Conservation (phyloP, 1,139 yeast genomes). For the Sugiyamaella pinicola region DNA sequence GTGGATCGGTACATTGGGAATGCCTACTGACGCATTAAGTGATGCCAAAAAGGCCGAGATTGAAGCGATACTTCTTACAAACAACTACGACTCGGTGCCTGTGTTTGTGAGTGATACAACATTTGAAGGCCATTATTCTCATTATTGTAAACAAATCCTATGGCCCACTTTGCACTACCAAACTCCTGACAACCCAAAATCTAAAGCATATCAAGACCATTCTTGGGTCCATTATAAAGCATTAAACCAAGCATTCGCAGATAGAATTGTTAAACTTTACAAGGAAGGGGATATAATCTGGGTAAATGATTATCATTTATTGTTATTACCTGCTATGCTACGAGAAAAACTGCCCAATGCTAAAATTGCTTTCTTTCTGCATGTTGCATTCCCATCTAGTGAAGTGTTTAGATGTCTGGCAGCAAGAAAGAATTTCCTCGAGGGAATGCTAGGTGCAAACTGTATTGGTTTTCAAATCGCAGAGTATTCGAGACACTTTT, state of each 20-base stretch:
- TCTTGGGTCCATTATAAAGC: conserved; percentile 85
- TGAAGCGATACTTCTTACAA: conserved; percentile 31
- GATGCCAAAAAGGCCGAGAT: conserved; percentile 55
- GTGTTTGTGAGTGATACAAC: conserved; percentile 76
- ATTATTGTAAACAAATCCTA: conserved; percentile 87
- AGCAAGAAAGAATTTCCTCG: conserved; percentile 71
- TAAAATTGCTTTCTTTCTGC: conserved; percentile 87
- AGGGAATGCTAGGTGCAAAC: conserved; percentile 89
- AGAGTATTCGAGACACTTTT: conserved; percentile 90
- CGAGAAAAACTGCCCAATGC: conserved; percentile 77
- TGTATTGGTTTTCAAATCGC: conserved; percentile 86
- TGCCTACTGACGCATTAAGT: conserved; percentile 85
- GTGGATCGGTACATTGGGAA: conserved; percentile 91
- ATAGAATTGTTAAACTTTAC: conserved; percentile 66
- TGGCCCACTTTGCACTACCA: conserved; percentile 98
- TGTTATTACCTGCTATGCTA: conserved; percentile 84
- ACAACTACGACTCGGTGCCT: conserved; percentile 60
- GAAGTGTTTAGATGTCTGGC: conserved; percentile 96
- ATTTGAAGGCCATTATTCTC: conserved; percentile 85
- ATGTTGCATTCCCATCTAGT: conserved; percentile 92
- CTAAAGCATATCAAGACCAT: conserved; percentile 93
- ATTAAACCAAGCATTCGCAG: conserved; percentile 79
- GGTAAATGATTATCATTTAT: conserved; percentile 92
- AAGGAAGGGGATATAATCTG: conserved; percentile 74
- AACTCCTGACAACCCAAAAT: conserved; percentile 91